Conservation (phyloP, 306 rosid species). For the Pachyrhizus erosus region DNA sequence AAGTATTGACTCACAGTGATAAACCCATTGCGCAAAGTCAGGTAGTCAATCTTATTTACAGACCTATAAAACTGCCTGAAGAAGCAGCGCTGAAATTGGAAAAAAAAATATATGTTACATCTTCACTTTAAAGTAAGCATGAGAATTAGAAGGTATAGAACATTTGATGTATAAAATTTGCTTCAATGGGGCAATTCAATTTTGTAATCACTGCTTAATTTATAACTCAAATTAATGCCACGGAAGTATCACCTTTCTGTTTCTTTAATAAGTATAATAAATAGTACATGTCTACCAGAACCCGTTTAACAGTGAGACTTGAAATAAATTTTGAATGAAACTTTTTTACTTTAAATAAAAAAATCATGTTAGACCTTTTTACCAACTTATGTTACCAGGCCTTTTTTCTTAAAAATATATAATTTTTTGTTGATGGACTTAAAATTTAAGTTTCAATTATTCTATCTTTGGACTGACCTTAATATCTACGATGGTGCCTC, state of each 20-base stretch:
- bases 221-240: not conserved
- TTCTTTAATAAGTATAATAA: not conserved
- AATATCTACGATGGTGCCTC: not conserved
- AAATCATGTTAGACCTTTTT: too few relatives aligned
- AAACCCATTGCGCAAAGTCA: slow-evolving; percentile 84
- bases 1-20: slow-evolving; percentile 66
- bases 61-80: slow-evolving; percentile 86
- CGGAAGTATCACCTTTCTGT: not conserved
- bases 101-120: not conserved
- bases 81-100: slow-evolving; percentile 79
- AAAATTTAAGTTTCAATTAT: too few relatives aligned
- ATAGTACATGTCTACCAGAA: not conserved
- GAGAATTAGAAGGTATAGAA: not conserved
- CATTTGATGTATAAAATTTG: not conserved
- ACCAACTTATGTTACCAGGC: too few relatives aligned
- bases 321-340: too few relatives aligned
- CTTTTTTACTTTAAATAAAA: too few relatives aligned
- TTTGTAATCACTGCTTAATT: not conserved
- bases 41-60: slow-evolving; percentile 75
- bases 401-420: too few relatives aligned
- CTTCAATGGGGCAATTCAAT: not conserved
- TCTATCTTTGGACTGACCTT: too few relatives aligned
- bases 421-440: too few relatives aligned
- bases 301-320: too few relatives aligned
- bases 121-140: not conserved